Conservation (phyloP, 2,329 filamentous ascomycete species). For the Cladosporium phlei region DNA sequence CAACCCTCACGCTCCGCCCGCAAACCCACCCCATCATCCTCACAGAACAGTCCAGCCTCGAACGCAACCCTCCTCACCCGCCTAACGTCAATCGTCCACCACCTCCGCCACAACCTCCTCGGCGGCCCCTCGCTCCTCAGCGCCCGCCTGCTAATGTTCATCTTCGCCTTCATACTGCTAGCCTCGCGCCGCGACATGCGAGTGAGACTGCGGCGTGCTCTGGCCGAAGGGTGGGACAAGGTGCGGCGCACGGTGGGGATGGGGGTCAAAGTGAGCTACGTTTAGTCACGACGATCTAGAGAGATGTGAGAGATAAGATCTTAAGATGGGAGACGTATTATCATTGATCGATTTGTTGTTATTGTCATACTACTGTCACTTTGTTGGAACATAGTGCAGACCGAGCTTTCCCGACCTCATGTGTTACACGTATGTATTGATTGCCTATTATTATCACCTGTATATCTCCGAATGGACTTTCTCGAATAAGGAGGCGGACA, state of each 20-base stretch:
- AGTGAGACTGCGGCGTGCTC: constrained; percentile 64
- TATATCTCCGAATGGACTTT: too few relatives aligned
- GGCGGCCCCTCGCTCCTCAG: constrained; percentile 28
- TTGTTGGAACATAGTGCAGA: too few relatives aligned
- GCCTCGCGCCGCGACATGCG: constrained; percentile 70
- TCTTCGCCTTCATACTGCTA: constrained; percentile 71
- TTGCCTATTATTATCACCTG: too few relatives aligned
- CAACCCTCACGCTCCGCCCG: constrained; percentile 5
- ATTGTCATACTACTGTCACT: too few relatives aligned
- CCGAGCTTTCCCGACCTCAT: too few relatives aligned
- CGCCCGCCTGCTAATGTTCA: constrained; percentile 66
- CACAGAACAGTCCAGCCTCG: too few relatives aligned
- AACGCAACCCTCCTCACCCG: constrained; percentile 12
- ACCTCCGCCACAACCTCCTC: constrained; percentile 8
- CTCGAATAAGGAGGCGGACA: too few relatives aligned
- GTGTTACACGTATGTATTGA: too few relatives aligned
- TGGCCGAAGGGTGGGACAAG: constrained; percentile 73
- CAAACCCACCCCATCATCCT: background rate
- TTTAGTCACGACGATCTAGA: constrained; percentile 49
- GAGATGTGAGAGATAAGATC: too few relatives aligned
- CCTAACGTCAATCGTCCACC: constrained; percentile 1
- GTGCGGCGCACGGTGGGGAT: constrained; percentile 81
- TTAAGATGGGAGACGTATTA: too few relatives aligned
- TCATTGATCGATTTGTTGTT: too few relatives aligned
- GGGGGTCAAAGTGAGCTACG: constrained; percentile 97